These are phyloP conservation scores for Phytopythium montanum DNA, from an alignment of 352 stramenopile genomes.

Conservation along the genomic window DNA sequence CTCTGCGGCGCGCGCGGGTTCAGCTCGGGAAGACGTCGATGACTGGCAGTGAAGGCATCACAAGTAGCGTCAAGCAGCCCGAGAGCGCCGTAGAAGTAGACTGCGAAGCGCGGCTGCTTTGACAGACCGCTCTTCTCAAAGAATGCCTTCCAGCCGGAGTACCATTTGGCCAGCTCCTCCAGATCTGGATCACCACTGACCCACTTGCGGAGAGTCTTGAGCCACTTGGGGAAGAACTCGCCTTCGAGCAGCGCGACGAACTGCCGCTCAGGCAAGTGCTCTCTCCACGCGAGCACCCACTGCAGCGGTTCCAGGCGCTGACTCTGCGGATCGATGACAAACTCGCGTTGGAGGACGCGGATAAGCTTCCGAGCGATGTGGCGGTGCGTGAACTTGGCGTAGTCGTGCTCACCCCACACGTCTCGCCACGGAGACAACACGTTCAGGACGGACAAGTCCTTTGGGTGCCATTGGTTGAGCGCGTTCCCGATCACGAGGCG, in stretches of 20 bases:
- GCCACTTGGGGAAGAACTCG: conserved; percentile 91
- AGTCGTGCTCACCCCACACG: conserved; percentile 76
- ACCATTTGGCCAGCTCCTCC: conserved; percentile 77
- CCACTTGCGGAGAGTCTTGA: conserved; percentile 82
- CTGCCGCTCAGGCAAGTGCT: conserved; percentile 62
- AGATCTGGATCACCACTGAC: conserved; percentile 43
- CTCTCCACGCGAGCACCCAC: conserved; percentile 77
- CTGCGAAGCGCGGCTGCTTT: conserved; percentile 50
- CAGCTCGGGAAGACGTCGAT: conserved; percentile 37
- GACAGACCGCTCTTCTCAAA: conserved; percentile 66
- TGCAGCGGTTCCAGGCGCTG: conserved; percentile 62
- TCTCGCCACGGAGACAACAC: conserved; percentile 68
- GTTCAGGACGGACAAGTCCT: conserved; percentile 55
- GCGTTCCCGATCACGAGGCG: conserved; percentile 53
- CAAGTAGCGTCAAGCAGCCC: conserved; percentile 57
- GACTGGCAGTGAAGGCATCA: conserved; percentile 7
- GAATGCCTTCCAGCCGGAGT: conserved; percentile 79
- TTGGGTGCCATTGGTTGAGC: conserved; percentile 81
- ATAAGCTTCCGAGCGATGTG: conserved; percentile 75
- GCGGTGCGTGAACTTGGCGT: conserved; percentile 81
- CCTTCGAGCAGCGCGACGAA: conserved; percentile 84
- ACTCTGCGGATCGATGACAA: conserved; percentile 70
- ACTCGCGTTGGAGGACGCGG: conserved; percentile 76
- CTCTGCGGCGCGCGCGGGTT: conserved; percentile 44
- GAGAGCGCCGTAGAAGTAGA: conserved; percentile 77